phyloP scores from a whole-genome alignment of 495 filamentous ascomycete species.

The Aspergillus kassunensis region DNA sequence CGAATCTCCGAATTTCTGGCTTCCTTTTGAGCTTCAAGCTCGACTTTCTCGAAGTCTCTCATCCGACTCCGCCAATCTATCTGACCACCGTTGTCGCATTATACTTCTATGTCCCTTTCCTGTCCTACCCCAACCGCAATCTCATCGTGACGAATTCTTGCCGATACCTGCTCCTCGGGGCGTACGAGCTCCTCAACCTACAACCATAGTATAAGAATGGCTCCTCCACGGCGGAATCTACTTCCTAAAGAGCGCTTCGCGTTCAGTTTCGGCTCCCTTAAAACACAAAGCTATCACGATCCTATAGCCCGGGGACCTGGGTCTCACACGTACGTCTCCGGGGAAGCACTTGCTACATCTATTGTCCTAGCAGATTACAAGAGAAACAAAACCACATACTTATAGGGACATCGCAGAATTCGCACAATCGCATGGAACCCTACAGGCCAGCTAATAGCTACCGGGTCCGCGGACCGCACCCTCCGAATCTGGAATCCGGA shows the following conservation, averaged over 20 bases:
- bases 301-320: slow-evolving; percentile 47
- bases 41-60: too few species aligned
- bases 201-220: slow-evolving; percentile 38
- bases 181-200: slow-evolving; percentile 17
- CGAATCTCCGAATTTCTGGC: neutral
- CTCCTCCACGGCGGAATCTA: slow-evolving; percentile 50
- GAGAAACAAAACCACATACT: slow-evolving; percentile 3
- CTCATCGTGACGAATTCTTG: neutral
- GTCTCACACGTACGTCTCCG: slow-evolving; percentile 48
- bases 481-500: slow-evolving; percentile 92
- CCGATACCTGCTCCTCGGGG: slow-evolving; percentile 16
- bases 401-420: slow-evolving; percentile 37
- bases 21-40: neutral
- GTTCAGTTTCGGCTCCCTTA: slow-evolving; percentile 51
- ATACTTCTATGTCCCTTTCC: neutral
- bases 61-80: neutral
- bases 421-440: slow-evolving; percentile 88
- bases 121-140: neutral
- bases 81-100: neutral
- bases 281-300: slow-evolving; percentile 62
- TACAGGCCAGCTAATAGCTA: slow-evolving; percentile 79
- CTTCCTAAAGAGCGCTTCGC: slow-evolving; percentile 62
- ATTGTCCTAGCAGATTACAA: neutral
- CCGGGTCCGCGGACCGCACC: slow-evolving; percentile 75
- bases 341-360: neutral